These are phyloP conservation scores for Syzygium malaccense DNA, from an alignment of 441 rosid genomes.

Conservation along the genomic window DNA sequence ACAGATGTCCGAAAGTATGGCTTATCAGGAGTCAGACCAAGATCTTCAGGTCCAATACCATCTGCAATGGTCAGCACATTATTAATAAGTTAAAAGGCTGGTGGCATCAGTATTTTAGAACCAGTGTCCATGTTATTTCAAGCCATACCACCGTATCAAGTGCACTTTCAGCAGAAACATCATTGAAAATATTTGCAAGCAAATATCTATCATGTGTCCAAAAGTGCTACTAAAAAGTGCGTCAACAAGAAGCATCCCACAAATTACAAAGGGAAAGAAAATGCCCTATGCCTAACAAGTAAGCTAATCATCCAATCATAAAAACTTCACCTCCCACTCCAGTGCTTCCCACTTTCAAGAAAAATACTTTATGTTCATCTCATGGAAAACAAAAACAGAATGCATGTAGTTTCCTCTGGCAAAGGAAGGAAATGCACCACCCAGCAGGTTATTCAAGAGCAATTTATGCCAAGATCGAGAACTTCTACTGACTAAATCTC, in stretches of 20 bases:
- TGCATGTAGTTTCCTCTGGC: not conserved
- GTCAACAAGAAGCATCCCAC: not conserved
- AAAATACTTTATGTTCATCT: not conserved
- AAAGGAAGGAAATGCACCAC: not conserved
- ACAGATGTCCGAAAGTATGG: not conserved
- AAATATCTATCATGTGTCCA: not conserved
- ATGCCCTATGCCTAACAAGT: not conserved
- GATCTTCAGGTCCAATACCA: not conserved
- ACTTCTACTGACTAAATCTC: not conserved
- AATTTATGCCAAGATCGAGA: not conserved
- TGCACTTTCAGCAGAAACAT: not conserved
- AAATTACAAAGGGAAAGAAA: not conserved
- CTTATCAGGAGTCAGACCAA: not conserved
- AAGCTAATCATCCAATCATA: not conserved
- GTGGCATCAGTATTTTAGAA: not conserved
- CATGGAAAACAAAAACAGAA: not conserved
- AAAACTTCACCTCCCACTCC: not conserved
- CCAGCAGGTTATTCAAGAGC: not conserved
- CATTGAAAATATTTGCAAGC: not conserved
- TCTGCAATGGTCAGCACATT: not conserved
- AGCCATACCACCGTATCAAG: not conserved
- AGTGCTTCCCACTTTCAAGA: not conserved
- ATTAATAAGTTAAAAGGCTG: not conserved
- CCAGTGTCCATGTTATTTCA: not conserved
- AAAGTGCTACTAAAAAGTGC: not conserved